Evolutionary conservation across 202 grass and related monocot genomes (phyloP).

Genomic region (Dendrocalamus latiflorus): DNA sequence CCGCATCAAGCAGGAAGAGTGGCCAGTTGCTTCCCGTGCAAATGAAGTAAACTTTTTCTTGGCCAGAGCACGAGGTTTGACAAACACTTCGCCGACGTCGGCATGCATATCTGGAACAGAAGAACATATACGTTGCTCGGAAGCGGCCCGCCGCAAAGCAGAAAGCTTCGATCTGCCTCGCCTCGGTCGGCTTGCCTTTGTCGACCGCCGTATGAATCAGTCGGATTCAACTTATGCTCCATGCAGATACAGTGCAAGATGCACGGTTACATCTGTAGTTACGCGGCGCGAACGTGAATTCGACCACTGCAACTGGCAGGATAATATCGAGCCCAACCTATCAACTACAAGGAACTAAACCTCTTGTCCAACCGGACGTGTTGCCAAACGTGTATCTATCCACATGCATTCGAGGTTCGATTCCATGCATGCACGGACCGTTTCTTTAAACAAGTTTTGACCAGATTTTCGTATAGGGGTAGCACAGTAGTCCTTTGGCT

Average conservation of each 20-base stretch:
- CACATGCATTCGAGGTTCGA: neutral
- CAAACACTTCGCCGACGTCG: constrained; percentile 20
- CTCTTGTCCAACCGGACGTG: neutral
- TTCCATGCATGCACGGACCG: neutral
- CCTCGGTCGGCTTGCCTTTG: neutral
- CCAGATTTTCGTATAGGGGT: neutral
- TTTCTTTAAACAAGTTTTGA: constrained; percentile 2
- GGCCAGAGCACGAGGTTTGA: constrained; percentile 28
- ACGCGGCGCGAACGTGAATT: neutral
- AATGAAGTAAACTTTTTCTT: constrained; percentile 26
- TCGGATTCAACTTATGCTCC: neutral
- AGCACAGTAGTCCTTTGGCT: neutral
- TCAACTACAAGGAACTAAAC: neutral
- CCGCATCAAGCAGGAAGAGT: neutral
- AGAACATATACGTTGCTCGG: neutral
- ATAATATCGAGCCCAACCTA: neutral
- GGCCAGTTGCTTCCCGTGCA: constrained; percentile 18
- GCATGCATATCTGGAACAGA: neutral
- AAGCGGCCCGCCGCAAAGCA: constrained; percentile 2
- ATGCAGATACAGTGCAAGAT: neutral
- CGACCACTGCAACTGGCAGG: constrained; percentile 1
- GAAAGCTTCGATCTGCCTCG: neutral
- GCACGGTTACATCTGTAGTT: neutral
- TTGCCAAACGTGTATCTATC: neutral
- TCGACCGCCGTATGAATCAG: neutral